Evolutionary conservation across 306 rosid genomes (phyloP).

Genomic region (Glycine tomentella): DNA sequence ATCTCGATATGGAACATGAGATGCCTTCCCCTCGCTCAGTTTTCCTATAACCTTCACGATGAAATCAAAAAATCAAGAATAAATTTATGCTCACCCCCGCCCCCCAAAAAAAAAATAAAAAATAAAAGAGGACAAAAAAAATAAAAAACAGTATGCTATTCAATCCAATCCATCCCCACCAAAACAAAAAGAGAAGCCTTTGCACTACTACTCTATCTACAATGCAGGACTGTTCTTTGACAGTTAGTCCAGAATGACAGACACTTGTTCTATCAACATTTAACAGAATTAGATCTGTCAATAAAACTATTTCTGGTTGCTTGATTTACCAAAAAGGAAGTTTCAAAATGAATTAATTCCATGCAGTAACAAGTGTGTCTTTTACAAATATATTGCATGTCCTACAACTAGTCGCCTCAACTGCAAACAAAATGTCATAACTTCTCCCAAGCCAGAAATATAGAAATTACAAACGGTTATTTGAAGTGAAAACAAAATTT

Average conservation of each 20-base stretch:
- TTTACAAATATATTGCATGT: slow-evolving; percentile 28
- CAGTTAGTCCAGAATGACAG: not conserved
- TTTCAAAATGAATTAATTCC: slow-evolving; percentile 19
- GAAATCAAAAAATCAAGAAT: slow-evolving; percentile 54
- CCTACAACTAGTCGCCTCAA: not conserved
- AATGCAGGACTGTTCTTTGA: not conserved
- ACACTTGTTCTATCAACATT: slow-evolving; percentile 9
- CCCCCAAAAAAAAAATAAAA: not conserved
- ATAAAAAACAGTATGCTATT: not conserved
- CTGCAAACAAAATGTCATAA: slow-evolving; percentile 21
- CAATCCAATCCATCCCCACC: not conserved
- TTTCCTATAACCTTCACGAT: slow-evolving; percentile 94
- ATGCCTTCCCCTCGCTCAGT: slow-evolving; percentile 98
- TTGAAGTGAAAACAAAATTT: not conserved
- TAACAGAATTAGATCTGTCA: slow-evolving; percentile 18
- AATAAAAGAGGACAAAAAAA: not conserved
- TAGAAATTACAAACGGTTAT: slow-evolving; percentile 12
- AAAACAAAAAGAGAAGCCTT: not conserved
- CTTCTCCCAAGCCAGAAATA: not conserved
- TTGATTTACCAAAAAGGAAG: slow-evolving; percentile 5
- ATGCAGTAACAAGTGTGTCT: not conserved
- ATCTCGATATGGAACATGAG: slow-evolving; percentile 99
- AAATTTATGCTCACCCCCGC: not conserved
- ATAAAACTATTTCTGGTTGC: slow-evolving; percentile 23
- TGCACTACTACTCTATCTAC: not conserved